Evolutionary conservation across 495 filamentous ascomycete species (phyloP), one percentile per base, ranked within the genome.

Genomic region (Cetradonia linearis): DNA sequence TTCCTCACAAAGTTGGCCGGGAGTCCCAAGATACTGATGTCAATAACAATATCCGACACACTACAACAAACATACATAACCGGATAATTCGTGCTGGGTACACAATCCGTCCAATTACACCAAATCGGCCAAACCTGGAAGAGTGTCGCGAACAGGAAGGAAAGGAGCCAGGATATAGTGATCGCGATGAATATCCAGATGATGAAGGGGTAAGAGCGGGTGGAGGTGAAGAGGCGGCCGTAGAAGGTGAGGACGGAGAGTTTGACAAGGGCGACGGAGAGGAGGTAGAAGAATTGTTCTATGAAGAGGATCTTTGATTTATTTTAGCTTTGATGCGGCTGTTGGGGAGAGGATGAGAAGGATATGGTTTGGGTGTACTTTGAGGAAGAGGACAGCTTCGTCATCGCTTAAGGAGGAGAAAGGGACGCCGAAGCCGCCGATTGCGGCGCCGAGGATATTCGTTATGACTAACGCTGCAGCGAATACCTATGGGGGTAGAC

Each of bases 211-310:
- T 30, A 50, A 13, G 48, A 36, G 20, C 33, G 13, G 31, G 18
- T 36, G 27, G 27, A 36, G 31, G 50, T 34, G 27, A 63, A 63
- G n/a, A 63, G 20, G 34, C 55, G 47, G n/a, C 38, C 53, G 28
- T 63, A 63, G 40, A 63, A 52, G 56, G 34, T 48, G 13, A 63
- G 54, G 5, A 65, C 65, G 18, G 72, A 74, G 20, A 72, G 59
- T 44, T 72, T 30, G 56, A 71, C 47, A 57, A 67, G 36, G 55
- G 30, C 8, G 59, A 66, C 46, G 62, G 59, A 16, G 53, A 61
- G 3, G 59, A 68, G 42, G 40, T 58, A 63, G 37, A 36, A 63
- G 2, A 63, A 63, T 14, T 63, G 61, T 44, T 36, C 36, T 28
- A 56, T 46, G 47, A 58, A 63, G 18, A 63, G 47, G 27, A 63